Conservation (phyloP, 2,329 filamentous ascomycete species). For the Laburnicola sp. region DNA sequence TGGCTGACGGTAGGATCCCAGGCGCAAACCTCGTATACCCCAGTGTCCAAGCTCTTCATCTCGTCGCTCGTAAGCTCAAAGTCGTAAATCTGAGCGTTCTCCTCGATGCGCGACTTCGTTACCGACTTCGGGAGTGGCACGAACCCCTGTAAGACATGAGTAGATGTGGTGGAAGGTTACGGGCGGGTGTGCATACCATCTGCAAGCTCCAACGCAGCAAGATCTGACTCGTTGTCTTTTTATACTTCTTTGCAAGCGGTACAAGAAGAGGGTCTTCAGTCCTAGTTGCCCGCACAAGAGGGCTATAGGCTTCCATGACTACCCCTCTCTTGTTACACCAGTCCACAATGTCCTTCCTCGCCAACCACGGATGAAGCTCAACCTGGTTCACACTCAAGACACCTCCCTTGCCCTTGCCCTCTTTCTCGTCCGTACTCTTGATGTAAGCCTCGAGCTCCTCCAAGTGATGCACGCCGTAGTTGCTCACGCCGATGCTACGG, state of each 20-base stretch:
- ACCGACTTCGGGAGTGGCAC: constrained; percentile 66
- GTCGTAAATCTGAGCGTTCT: constrained; percentile 63
- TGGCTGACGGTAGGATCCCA: constrained; percentile 60
- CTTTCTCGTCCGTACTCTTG: constrained; percentile 65
- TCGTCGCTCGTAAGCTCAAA: constrained; percentile 63
- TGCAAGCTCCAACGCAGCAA: constrained; percentile 61
- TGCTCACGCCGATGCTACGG: constrained; percentile 57
- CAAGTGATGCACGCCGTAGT: constrained; percentile 60
- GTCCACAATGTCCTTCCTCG: constrained; percentile 73
- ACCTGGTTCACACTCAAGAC: constrained; percentile 78
- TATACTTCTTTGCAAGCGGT: constrained; percentile 58
- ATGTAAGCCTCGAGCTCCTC: constrained; percentile 59
- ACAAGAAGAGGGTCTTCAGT: constrained; percentile 58
- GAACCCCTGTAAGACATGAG: constrained; percentile 52
- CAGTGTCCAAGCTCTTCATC: constrained; percentile 59
- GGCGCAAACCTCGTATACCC: constrained; percentile 59
- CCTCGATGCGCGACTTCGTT: constrained; percentile 61
- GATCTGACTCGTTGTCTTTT: constrained; percentile 62
- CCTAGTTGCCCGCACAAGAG: constrained; percentile 50
- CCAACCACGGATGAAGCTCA: constrained; percentile 88
- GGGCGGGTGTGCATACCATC: constrained; percentile 27
- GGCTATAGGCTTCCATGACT: constrained; percentile 54
- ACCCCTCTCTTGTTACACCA: constrained; percentile 68
- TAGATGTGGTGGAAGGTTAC: neutral
- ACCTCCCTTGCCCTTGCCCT: constrained; percentile 66